phyloP scores from a whole-genome alignment of 1,284 basidiomycete species.

The Chalciporus sp. region DNA sequence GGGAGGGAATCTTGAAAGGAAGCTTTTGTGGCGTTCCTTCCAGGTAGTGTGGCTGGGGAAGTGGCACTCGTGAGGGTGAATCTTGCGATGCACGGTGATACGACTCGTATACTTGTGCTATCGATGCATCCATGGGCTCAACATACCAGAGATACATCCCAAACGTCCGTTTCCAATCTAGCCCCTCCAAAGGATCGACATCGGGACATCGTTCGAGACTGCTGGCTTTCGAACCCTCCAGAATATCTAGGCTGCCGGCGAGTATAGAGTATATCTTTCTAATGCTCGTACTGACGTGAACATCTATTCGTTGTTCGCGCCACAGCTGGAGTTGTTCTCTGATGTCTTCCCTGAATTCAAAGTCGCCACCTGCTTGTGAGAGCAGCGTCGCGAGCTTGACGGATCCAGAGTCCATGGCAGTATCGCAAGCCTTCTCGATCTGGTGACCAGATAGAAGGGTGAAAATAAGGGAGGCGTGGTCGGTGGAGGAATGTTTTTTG shows the following conservation, averaged over 20 bases:
- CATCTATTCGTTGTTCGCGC: constrained; percentile 77
- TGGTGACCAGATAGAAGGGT: constrained; percentile 87
- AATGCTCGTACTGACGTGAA: constrained; percentile 69
- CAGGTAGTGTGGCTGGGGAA: constrained; percentile 74
- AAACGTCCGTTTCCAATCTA: constrained; percentile 96
- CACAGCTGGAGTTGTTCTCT: constrained; percentile 82
- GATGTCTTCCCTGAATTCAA: constrained; percentile 76
- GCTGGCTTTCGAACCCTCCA: constrained; percentile 60
- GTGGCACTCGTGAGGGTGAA: constrained; percentile 48
- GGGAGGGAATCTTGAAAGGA: constrained; percentile 32
- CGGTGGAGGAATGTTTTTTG: constrained; percentile 48
- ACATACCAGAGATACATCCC: constrained; percentile 93
- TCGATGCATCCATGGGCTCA: constrained; percentile 70
- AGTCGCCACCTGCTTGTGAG: constrained; percentile 85
- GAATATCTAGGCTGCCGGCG: constrained; percentile 73
- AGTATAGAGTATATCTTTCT: constrained; percentile 87
- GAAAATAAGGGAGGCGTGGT: constrained; percentile 65
- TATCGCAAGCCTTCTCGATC: constrained; percentile 79
- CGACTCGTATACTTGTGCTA: constrained; percentile 68
- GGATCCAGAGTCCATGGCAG: constrained; percentile 77
- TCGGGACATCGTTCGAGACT: constrained; percentile 63
- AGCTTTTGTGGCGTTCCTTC: constrained; percentile 43
- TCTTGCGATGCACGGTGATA: constrained; percentile 62
- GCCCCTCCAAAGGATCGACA: constrained; percentile 71
- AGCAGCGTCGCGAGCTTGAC: constrained; percentile 91